These are phyloP conservation scores for Lignosus rhinocerotis DNA, from an alignment of 1,284 basidiomycete species.

Conservation along the genomic window DNA sequence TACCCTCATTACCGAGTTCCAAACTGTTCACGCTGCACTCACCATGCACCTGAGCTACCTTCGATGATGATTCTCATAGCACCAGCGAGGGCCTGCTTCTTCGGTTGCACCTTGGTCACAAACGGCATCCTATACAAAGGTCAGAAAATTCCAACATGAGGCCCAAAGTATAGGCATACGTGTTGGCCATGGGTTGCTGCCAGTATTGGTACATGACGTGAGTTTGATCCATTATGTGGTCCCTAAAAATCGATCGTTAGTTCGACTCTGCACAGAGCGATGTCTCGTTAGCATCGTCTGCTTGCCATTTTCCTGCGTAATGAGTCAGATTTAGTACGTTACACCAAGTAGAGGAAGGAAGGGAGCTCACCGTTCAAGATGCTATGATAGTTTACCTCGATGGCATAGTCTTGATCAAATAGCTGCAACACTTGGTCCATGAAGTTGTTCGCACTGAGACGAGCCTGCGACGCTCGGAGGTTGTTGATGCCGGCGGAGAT, in stretches of 20 bases:
- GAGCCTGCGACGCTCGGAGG: conserved; percentile 62
- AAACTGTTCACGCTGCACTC: conserved; percentile 10
- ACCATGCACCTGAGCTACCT: conserved; percentile 61
- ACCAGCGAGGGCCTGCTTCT: conserved; percentile 57
- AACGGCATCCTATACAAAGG: conserved; percentile 48
- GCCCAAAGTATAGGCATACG: conserved; percentile 35
- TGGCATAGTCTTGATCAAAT: conserved; percentile 59
- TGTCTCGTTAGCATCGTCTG: background rate
- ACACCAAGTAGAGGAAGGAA: background rate
- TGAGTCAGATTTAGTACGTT: background rate
- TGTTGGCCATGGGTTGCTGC: conserved; percentile 68
- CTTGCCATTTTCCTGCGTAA: conserved; percentile 51
- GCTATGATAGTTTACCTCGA: conserved; percentile 59
- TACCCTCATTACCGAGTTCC: background rate
- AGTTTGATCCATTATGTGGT: conserved; percentile 68
- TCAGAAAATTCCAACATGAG: background rate
- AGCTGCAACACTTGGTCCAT: conserved; percentile 55
- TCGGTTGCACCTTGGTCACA: conserved; percentile 54
- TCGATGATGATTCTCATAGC: conserved; percentile 65
- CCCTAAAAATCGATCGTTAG: conserved; percentile 12
- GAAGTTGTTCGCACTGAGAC: conserved; percentile 58
- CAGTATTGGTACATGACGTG: conserved; percentile 68
- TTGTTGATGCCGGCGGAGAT: conserved; percentile 62
- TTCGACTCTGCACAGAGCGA: no score
- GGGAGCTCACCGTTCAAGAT: conserved; percentile 50